These are phyloP conservation scores for Tuber brumale DNA, from an alignment of 495 filamentous ascomycete species.

Conservation along the genomic window DNA sequence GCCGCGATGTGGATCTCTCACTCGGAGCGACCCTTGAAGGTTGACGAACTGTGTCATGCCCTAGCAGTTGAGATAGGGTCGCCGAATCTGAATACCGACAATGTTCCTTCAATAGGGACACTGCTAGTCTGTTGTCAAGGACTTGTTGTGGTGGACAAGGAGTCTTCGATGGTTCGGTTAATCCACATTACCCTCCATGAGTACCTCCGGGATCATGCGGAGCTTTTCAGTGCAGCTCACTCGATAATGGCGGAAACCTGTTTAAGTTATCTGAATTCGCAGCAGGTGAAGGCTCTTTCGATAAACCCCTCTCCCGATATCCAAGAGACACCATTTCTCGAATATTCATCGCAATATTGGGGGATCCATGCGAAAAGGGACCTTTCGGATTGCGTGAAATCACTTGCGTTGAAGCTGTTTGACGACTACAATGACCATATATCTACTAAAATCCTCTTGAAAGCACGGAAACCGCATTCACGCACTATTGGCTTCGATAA, in stretches of 20 bases:
- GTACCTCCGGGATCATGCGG: neutral
- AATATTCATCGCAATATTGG: neutral
- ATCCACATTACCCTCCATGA: neutral
- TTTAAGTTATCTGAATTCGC: neutral
- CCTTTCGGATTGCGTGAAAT: neutral
- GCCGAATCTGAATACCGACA: neutral
- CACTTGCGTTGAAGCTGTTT: neutral
- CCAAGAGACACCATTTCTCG: neutral
- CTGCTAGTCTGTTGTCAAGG: neutral
- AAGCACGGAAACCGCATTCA: neutral
- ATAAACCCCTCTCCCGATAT: neutral
- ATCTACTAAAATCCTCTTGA: neutral
- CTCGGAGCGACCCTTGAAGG: neutral
- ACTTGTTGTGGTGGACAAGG: neutral
- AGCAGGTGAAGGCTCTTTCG: neutral
- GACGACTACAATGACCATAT: neutral
- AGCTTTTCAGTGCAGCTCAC: neutral
- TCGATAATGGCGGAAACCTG: neutral
- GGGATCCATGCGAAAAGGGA: neutral
- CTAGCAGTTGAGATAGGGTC: neutral
- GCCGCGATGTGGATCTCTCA: neutral
- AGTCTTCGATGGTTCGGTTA: neutral
- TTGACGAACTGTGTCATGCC: neutral
- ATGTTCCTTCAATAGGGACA: neutral
- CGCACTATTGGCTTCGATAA: neutral